Percentiles rank a stretch among this genome's conserved stretches.
These are phyloP conservation scores for Rhizopus delemar DNA, from an alignment of 371 early-diverging fungal species.

Conservation along the genomic window DNA sequence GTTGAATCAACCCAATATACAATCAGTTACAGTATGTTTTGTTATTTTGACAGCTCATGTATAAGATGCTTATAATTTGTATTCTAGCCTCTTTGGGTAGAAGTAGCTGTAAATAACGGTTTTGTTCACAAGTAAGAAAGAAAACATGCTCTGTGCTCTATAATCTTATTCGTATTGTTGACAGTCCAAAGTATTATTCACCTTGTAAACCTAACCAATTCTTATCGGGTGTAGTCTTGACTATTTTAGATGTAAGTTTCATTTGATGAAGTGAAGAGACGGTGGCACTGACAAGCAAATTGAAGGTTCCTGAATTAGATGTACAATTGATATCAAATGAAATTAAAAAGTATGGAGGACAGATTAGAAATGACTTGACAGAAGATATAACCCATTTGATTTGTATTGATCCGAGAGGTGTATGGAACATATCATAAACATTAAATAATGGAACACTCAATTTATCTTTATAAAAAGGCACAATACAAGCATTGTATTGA, in stretches of 20 bases:
- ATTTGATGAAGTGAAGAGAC: too few relatives aligned
- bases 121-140: constrained; percentile 43
- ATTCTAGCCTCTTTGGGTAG: constrained; percentile 42
- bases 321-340: constrained; percentile 48
- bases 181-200: constrained; percentile 53
- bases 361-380: constrained; percentile 40
- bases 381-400: constrained; percentile 66
- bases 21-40: constrained; percentile 22
- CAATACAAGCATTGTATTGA: constrained; percentile 55
- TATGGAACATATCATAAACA: constrained; percentile 25
- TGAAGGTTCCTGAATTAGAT: constrained; percentile 51
- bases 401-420: constrained; percentile 46
- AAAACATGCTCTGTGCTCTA: background rate
- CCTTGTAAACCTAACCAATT: constrained; percentile 52
- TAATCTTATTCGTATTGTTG: background rate
- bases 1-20: background rate
- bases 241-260: constrained; percentile 43
- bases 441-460: background rate
- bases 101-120: constrained; percentile 25
- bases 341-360: constrained; percentile 61
- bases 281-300: background rate
- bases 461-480: constrained; percentile 21
- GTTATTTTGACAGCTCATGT: background rate
- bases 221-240: constrained; percentile 60
- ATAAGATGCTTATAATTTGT: background rate